Evolutionary conservation across 2,329 filamentous ascomycete species (phyloP), one percentile per base, ranked within the genome.

Genomic region (Ambrosiella xylebori): DNA sequence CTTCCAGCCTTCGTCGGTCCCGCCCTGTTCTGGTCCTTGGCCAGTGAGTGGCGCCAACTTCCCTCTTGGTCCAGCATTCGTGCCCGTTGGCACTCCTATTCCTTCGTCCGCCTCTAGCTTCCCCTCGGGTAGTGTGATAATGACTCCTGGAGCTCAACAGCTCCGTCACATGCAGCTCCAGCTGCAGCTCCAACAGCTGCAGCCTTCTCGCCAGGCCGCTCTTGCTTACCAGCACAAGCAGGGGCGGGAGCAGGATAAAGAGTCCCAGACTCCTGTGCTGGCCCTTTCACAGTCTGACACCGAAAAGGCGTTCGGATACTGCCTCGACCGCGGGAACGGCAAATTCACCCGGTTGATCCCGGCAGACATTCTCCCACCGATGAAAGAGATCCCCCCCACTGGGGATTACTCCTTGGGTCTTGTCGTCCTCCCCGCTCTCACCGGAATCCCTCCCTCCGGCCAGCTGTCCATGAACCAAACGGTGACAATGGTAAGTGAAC

Each of bases 261-360:
- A 51, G 47, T 51, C 15, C 44, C 15, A 19, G 37, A 37, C 50
- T 58, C 17, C n/a, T 38, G 35, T 35, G 56, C 47, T 51, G 19
- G 3, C 19, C 17, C 40, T 55, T 12, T 45, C 57, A 0, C 55
- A 56, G 9, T 13, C 36, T 12, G 41, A 50, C 12, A 15, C 59
- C 27, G 39, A 59, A 1, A 56, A 52, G 38, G 65, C 60, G 12
- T 75, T 71, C 58, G 72, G 70, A 1, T 82, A 82, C 65, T 79
- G 72, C 62, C 73, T 76, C 56, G 72, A 76, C 56, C 72, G 79
- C 6, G 74, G 74, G 7, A 73, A 79, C 59, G 79, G 79, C 2
- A 67, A 70, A 52, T 76, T 73, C 60, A 80, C 79, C 4, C 71
- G 74, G 2, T 72, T 82, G 0, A 69, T 82, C 12, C 77, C 77